Evolutionary conservation across 192 early-diverging fungal species (phyloP).

Genomic region (Backusella macrospora): DNA sequence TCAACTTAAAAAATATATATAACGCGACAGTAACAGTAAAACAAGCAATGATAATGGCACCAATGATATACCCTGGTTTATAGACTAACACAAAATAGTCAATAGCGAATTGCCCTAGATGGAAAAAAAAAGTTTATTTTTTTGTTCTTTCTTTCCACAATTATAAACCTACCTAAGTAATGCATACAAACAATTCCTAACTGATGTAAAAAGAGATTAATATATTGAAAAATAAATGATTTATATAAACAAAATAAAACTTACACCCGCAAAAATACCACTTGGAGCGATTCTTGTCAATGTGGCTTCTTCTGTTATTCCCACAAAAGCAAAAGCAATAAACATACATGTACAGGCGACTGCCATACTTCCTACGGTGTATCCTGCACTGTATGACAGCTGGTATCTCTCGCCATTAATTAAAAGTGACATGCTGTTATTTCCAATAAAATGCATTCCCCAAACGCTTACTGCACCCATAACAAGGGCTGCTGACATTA

Average conservation of each 20-base stretch:
- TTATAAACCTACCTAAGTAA: constrained; percentile 33
- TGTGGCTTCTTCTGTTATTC: constrained; percentile 39
- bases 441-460: constrained; percentile 50
- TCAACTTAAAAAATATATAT: constrained; percentile 50
- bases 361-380: constrained; percentile 36
- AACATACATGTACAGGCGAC: constrained; percentile 38
- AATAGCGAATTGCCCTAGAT: constrained; percentile 43
- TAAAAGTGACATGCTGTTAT: constrained; percentile 31
- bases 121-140: neutral
- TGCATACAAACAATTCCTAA: constrained; percentile 39
- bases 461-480: constrained; percentile 47
- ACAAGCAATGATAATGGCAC: constrained; percentile 44
- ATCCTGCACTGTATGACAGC: constrained; percentile 36
- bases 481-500: constrained; percentile 36
- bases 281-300: constrained; percentile 36
- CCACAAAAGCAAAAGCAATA: constrained; percentile 37
- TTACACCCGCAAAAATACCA: constrained; percentile 42
- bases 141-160: neutral
- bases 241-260: neutral
- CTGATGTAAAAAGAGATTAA: constrained; percentile 15
- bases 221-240: neutral
- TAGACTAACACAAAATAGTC: constrained; percentile 33
- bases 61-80: constrained; percentile 27
- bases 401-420: constrained; percentile 21
- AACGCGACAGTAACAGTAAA: constrained; percentile 43